Percentiles rank a stretch among this genome's conserved stretches.
Conservation (phyloP, 192 early-diverging fungal species). For the Chytriomyces hyalinus region DNA sequence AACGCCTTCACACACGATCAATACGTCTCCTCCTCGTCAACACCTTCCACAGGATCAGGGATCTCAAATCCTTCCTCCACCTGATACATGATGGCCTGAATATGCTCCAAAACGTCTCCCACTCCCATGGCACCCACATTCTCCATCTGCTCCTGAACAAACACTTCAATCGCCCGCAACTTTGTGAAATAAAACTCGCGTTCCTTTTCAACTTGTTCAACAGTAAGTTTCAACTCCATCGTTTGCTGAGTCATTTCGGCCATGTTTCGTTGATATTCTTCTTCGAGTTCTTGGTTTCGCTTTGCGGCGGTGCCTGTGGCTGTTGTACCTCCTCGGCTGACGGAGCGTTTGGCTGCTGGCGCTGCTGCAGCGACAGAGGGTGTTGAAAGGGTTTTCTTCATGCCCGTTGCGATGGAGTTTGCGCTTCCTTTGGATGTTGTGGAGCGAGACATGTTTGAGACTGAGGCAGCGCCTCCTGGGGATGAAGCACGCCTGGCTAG, state of each 20-base stretch:
- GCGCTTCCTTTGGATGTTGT: slow-evolving; percentile 15
- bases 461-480: neutral
- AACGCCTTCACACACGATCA: neutral
- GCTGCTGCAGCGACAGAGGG: slow-evolving; percentile 6
- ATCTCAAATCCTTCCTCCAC: slow-evolving; percentile 85
- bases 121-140: slow-evolving; percentile 35
- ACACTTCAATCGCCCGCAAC: slow-evolving; percentile 93
- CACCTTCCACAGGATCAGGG: slow-evolving; percentile 52
- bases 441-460: neutral
- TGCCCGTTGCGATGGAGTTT: slow-evolving; percentile 34
- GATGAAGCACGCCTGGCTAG: slow-evolving; percentile 62
- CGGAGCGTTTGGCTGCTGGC: neutral
- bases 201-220: slow-evolving; percentile 94
- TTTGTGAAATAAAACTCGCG: slow-evolving; percentile 97
- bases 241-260: slow-evolving; percentile 79
- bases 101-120: slow-evolving; percentile 66
- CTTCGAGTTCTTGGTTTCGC: slow-evolving; percentile 24
- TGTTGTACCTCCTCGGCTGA: neutral
- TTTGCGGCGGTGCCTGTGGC: neutral
- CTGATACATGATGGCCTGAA: slow-evolving; percentile 90
- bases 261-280: slow-evolving; percentile 67
- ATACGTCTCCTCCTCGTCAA: slow-evolving; percentile 18
- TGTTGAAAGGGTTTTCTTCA: slow-evolving; percentile 43
- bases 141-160: slow-evolving; percentile 82
- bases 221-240: slow-evolving; percentile 79